Conservation (phyloP, 2,329 filamentous ascomycete genomes). For the Huntiella moniliformis region DNA sequence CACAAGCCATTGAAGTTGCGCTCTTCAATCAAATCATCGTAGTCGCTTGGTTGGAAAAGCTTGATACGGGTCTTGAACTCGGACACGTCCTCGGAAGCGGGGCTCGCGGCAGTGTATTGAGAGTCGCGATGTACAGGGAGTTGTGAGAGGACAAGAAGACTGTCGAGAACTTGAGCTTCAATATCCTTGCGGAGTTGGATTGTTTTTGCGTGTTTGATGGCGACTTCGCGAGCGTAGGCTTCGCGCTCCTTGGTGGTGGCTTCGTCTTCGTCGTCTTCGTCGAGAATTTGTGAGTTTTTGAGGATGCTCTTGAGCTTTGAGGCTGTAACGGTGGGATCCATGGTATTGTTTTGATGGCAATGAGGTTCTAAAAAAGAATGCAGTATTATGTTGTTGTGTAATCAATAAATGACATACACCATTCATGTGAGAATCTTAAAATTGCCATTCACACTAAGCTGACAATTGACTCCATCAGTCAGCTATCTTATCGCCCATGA, state of each 20-base stretch:
- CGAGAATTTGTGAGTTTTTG: slow-evolving; percentile 29
- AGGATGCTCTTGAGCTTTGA: slow-evolving; percentile 35
- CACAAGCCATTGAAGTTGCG: slow-evolving; percentile 69
- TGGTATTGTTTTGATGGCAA: not conserved
- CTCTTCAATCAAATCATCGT: slow-evolving; percentile 74
- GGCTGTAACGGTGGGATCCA: slow-evolving; percentile 7
- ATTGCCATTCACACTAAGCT: no score
- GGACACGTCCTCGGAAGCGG: slow-evolving; percentile 38
- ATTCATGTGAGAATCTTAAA: no score
- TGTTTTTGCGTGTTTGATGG: slow-evolving; percentile 62
- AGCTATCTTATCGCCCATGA: no score
- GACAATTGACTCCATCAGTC: no score
- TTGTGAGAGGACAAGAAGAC: slow-evolving; percentile 52
- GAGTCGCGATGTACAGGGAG: slow-evolving; percentile 25
- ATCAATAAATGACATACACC: no score
- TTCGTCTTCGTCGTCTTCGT: slow-evolving; percentile 11
- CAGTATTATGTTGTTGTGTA: not conserved
- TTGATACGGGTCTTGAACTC: slow-evolving; percentile 48
- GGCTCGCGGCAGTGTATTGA: slow-evolving; percentile 24
- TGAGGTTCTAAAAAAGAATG: not conserved
- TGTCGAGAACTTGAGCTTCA: slow-evolving; percentile 53
- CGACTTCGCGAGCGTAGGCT: slow-evolving; percentile 37
- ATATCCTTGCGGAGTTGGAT: slow-evolving; percentile 68
- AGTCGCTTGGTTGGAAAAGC: slow-evolving; percentile 71
- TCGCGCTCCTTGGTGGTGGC: slow-evolving; percentile 4